phyloP scores from a whole-genome alignment of 2,329 filamentous ascomycete genomes.

The Drechslerella dactyloides region DNA sequence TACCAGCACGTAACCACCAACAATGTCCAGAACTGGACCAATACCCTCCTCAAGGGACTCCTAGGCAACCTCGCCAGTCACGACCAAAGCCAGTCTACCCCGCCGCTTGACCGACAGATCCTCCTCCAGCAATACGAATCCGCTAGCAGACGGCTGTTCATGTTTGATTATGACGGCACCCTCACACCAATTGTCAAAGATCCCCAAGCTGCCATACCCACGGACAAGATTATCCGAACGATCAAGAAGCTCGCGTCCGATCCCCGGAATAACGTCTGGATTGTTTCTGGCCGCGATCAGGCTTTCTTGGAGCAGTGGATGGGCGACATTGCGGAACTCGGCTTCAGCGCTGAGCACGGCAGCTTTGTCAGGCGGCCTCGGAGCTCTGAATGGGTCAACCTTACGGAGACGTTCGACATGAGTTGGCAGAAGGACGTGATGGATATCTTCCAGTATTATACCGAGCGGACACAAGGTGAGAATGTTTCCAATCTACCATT shows the following conservation, averaged over 20 bases:
- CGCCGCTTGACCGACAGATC: conserved; percentile 75
- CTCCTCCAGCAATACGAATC: conserved; percentile 74
- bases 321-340: conserved; percentile 85
- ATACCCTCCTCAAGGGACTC: conserved; percentile 77
- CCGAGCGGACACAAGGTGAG: conserved; percentile 78
- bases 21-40: conserved; percentile 85
- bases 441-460: conserved; percentile 84
- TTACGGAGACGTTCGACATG: conserved; percentile 87
- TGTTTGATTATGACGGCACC: conserved; percentile 99
- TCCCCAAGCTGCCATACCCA: conserved; percentile 85
- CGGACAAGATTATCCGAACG: conserved; percentile 78
- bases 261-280: conserved; percentile 89
- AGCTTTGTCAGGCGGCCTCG: conserved; percentile 89
- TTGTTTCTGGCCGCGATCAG: conserved; percentile 93
- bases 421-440: conserved; percentile 87
- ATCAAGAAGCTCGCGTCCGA: conserved; percentile 81
- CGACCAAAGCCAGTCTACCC: conserved; percentile 74
- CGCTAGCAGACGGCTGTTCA: conserved; percentile 78
- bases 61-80: conserved; percentile 80
- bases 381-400: conserved; percentile 80
- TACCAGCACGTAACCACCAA: conserved; percentile 85
- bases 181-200: conserved; percentile 94
- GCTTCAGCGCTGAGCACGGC: conserved; percentile 96
- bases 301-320: conserved; percentile 88
- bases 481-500: conserved; percentile 52